Base-by-base conservation (phyloP, 495 filamentous ascomycete species). In the Trichocladium antarcticum region DNA sequence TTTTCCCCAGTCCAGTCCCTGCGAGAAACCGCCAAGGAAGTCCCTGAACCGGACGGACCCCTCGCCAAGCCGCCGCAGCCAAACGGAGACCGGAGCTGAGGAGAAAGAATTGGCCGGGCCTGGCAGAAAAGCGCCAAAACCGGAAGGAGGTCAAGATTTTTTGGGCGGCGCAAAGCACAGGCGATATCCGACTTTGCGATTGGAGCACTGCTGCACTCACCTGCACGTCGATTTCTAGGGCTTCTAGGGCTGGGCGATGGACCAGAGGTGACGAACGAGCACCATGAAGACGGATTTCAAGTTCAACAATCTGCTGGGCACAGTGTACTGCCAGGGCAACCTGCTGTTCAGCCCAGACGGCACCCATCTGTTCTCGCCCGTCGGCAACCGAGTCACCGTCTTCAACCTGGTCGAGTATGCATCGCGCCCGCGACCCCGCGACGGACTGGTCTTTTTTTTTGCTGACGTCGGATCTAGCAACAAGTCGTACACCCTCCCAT, bases 261-360 rank as follows among this genome's bases (percentile, higher is more conserved):
- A 49, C 40, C 50, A 57, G 42, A 47, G 55, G 55, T 62, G 53
- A 84, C 24, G 24, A 27, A 27, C 24, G 24, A 27, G n/a, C n/a
- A n/a, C 64, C 57, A 95, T 95, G 89, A 95, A 95, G 83, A 94
- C 87, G 24, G 87, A 94, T 67, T 95, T 90, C 61, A 89, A 93
- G 85, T 96, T 95, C 70, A 92, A 86, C 64, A 95, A 95, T 64
- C 74, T 96, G 57, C 79, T 98, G 57, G 93, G 92, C 53, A 98
- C 89, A 56, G 92, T 98, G 57, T 98, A 96, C 73, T 85, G 87
- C 70, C 85, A 85, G 74, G 92, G 93, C 67, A 97, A 96, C 64
- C 78, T 98, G 50, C 77, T 95, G 57, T 98, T 95, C 73, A 93
- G 85, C 58, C 90, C 89, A 56, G 92, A 98, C 79, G 92, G 92